Base-by-base conservation (phyloP, 768 basidiomycete species). In the Russula dissimulans region DNA sequence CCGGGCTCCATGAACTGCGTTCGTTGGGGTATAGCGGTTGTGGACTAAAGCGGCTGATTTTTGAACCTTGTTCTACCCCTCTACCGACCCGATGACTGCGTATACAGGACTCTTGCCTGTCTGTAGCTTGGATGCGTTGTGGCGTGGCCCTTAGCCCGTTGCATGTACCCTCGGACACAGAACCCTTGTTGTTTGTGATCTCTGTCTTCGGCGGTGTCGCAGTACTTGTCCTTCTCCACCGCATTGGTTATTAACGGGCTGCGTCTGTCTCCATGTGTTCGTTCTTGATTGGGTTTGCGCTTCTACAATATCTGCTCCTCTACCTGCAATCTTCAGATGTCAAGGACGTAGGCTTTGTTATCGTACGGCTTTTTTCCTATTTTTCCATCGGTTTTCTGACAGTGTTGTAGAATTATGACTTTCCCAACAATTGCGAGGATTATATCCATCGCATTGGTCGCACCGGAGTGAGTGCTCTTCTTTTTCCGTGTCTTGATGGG, bases 361-460 rank as follows among this genome's bases (percentile, higher is more conserved):
- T 98, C 67, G 91, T 93, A 68, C 72, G 91, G 29, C 18, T 82
- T 14, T 26, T 51, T 11, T 22, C 54, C 55, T 64, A 60, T 62
- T 62, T 22, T 50, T 41, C 17, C 53, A 52, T 64, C 41, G 9
- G 42, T 45, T 53, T 12, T 0, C 48, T 64, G 43, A 62, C 51
- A 36, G 44, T 43, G 3, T 39, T 54, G 3, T 66, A 95, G 93
- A 94, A 94, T 75, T 95, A 91, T 72, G 95, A 97, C 72, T 97
- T 98, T 79, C 94, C 95, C 1, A 97, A 97, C 76, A 95, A 95
- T 71, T 91, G 90, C 69, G 94, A 95, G 77, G 95, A 97, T 74
- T 98, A 98, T 74, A 93, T 97, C 62, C 95, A 99, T 76, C 92
- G 95, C 67, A 99, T 99, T 69, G 97, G 95, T 65, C 93, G 95